Evolutionary conservation across 805 yeast species (phyloP), one percentile per base, ranked within the genome.

Genomic region (Yamadazyma paraphyllophila): DNA sequence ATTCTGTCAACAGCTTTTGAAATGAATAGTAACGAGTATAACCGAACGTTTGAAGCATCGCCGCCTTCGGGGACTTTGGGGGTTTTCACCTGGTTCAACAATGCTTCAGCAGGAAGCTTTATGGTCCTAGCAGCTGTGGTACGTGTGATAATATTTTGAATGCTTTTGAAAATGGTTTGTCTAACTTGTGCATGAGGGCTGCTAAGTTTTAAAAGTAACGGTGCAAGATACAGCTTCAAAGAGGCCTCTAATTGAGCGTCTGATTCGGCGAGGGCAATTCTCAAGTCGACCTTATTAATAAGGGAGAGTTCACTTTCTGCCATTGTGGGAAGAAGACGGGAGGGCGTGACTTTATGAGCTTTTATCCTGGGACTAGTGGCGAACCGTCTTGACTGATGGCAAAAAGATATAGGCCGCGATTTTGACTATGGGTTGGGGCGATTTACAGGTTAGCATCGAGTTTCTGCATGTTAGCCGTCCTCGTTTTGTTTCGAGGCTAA

Each of bases 201-300:
- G 2, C 85, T 78, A 43, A 91, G 72, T 60, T 92, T 92, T 50
- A 91, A 68, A 30, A 92, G 65, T 24, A 92, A 59, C 1, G 99
- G 97, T 1, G 88, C 75, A 36, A 92, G 70, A 57, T 85, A 92
- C 0, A 78, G 63, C 9, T 73, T 71, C 34, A 94, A 60, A 4
- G 83, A 65, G 1, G 75, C 58, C 57, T 85, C 83, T 44, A 90
- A 76, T 56, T 85, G 85, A 2, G 65, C 73, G 39, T 83, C 85
- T 0, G 83, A 70, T 40, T 78, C 79, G 0, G 97, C 88, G 35
- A 92, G 67, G 1, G 95, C 92, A 14, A 92, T 72, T 33, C 88
- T 71, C 40, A 91, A 76, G 62, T 91, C 97, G 1, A 88, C 97
- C 59, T 83, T 85, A 56, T 83, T 82, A 32, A 88, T 74, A 46